phyloP scores from a whole-genome alignment of 176 grass and related monocot species.

The Ensete ventricosum region DNA sequence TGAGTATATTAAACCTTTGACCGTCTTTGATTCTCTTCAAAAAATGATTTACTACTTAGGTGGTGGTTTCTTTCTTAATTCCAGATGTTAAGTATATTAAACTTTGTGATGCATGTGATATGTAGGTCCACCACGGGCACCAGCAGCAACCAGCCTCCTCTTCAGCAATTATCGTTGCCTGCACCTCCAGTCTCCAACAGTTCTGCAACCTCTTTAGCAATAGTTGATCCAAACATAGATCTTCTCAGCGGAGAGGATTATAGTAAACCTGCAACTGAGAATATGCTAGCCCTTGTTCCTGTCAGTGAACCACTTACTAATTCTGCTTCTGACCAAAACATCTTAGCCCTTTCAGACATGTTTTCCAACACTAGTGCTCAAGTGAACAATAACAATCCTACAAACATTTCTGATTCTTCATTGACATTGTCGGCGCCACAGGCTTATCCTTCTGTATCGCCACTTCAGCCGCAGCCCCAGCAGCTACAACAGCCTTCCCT shows the following conservation, averaged over 20 bases:
- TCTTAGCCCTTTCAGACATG: conserved; percentile 75
- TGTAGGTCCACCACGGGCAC: conserved; percentile 38
- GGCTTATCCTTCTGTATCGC: conserved; percentile 23
- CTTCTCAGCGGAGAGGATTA: conserved; percentile 76
- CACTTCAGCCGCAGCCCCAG: conserved; percentile 26
- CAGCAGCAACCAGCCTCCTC: conserved; percentile 45
- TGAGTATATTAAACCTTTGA: no score
- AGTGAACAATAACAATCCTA: conserved; percentile 36
- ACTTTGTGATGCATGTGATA: background rate
- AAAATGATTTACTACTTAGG: background rate
- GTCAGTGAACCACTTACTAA: conserved; percentile 32
- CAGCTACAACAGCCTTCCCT: conserved; percentile 31
- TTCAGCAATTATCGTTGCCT: conserved; percentile 59
- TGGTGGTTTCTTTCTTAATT: no score
- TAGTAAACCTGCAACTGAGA: conserved; percentile 56
- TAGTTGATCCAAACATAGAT: conserved; percentile 47
- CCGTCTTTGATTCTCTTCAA: background rate
- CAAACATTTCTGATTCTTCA: conserved; percentile 26
- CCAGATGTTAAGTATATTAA: no score
- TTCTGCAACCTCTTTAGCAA: conserved; percentile 31
- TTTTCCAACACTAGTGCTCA: conserved; percentile 48
- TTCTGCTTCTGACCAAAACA: conserved; percentile 58
- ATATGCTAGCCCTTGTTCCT: conserved; percentile 58
- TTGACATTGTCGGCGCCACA: conserved; percentile 38
- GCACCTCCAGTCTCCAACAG: conserved; percentile 38